These are phyloP conservation scores for Cryptococcus floricola DNA, from an alignment of 1,284 basidiomycete species.

Conservation along the genomic window DNA sequence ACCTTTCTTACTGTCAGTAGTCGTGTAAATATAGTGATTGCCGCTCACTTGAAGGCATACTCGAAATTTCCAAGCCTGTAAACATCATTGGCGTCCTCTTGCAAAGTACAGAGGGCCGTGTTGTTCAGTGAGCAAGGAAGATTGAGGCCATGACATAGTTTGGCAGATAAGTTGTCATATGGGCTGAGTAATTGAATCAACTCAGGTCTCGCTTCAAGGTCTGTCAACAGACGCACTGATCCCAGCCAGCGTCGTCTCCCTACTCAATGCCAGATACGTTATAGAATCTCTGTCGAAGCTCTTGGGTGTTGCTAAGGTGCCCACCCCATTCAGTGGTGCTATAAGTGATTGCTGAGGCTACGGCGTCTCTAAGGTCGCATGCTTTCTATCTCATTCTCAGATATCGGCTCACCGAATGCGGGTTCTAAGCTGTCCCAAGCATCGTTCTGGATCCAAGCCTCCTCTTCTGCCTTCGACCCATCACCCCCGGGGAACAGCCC, in stretches of 20 bases:
- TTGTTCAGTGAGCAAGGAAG: constrained; percentile 35
- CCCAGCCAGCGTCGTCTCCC: constrained; percentile 32
- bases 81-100: constrained; percentile 32
- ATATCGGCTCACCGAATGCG: constrained; percentile 17
- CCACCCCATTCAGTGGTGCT: constrained; percentile 21
- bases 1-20: constrained; percentile 2
- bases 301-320: constrained; percentile 23
- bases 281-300: constrained; percentile 25
- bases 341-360: constrained; percentile 9
- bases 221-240: constrained; percentile 27
- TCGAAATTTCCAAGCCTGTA: constrained; percentile 41
- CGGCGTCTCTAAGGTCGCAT: constrained; percentile 6
- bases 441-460: constrained; percentile 25
- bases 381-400: neutral
- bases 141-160: constrained; percentile 35
- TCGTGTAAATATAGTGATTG: neutral
- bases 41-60: constrained; percentile 29
- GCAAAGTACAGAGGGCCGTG: constrained; percentile 25
- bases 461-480: constrained; percentile 10
- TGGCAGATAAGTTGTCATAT: constrained; percentile 40
- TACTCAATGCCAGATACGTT: constrained; percentile 27
- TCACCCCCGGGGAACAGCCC: constrained; percentile 29
- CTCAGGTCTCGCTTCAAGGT: neutral
- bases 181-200: constrained; percentile 14
- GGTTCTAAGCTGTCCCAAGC: constrained; percentile 37